These are phyloP conservation scores for Hygrophorus russula DNA, from an alignment of 768 basidiomycete species.

Conservation along the genomic window DNA sequence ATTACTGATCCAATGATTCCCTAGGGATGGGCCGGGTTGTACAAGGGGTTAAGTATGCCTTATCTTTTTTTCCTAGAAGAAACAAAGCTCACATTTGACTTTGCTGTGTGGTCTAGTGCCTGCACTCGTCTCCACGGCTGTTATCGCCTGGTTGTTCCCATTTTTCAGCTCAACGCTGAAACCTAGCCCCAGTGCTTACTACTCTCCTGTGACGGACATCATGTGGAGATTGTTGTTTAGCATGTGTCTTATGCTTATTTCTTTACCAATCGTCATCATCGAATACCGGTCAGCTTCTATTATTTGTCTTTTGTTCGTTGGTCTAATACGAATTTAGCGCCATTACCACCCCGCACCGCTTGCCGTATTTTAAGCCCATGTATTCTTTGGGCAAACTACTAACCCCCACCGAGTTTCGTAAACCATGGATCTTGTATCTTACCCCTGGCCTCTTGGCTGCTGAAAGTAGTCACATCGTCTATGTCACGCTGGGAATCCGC, in stretches of 20 bases:
- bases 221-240: constrained; percentile 9
- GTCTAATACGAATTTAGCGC: constrained; percentile 32
- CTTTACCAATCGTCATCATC: constrained; percentile 57
- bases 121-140: constrained; percentile 40
- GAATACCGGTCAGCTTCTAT: constrained; percentile 51
- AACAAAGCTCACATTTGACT: constrained; percentile 9
- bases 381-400: constrained; percentile 61
- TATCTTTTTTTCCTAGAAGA: neutral
- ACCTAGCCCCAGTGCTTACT: no score
- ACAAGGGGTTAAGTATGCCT: constrained; percentile 60
- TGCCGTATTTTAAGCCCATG: constrained; percentile 49
- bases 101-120: constrained; percentile 39
- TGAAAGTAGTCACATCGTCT: constrained; percentile 32
- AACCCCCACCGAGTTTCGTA: constrained; percentile 69
- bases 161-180: no score
- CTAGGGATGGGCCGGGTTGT: constrained; percentile 59
- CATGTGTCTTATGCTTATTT: constrained; percentile 51
- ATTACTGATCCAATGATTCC: neutral
- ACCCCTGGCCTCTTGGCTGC: constrained; percentile 62
- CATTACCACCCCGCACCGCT: constrained; percentile 72
- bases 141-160: constrained; percentile 20
- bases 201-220: neutral
- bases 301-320: neutral
- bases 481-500: constrained; percentile 34
- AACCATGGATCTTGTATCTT: constrained; percentile 71